Base-by-base conservation (phyloP, 805 yeast species). In the Candida maris region DNA sequence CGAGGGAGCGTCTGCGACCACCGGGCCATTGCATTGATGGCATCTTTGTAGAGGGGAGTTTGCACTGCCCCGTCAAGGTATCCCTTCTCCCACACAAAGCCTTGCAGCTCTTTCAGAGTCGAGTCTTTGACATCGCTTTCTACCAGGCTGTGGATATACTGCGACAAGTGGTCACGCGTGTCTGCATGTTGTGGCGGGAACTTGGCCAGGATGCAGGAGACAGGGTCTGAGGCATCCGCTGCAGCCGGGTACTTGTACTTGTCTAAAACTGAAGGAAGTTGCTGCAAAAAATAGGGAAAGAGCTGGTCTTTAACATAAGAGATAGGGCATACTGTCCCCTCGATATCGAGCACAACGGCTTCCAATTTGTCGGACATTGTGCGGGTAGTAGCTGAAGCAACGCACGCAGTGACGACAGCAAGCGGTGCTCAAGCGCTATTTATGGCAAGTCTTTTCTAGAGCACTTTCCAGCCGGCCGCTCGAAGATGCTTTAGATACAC, bases 291-390 rank as follows among this genome's bases (percentile, higher is more conserved):
- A 54, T 75, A 88, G 0, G 96, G 96, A 60, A 78, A 82, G 22
- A 89, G 62, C 2, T 65, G 68, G 19, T 85, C 88, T 49, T 84
- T 83, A 27, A 89, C 97, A 54, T 89, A 89, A 1, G 89, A 71
- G 15, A 89, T 88, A 3, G 96, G 89, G 54, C 97, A 89, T 20
- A 89, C 79, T 0, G 97, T 89, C 13, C 97, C 97, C 56, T 89
- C 97, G 23, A 87, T 86, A 48, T 86, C 95, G 5, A 88, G 67
- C 2, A 83, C 57, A 7, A 75, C 52, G 1, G 70, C 45, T 1
- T 34, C 28, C 18, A 41, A 45, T 2, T 27, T 16, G 24, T 21
- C 12, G 23, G 38, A 13, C 20, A 17, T 10, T 4, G n/a, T n/a
- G n/a, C n/a, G n/a, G n/a, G n/a, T n/a, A n/a, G n/a, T n/a, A n/a